Base-by-base conservation (phyloP, 2,329 filamentous ascomycete genomes). In the Pseudogymnoascus sp. region DNA sequence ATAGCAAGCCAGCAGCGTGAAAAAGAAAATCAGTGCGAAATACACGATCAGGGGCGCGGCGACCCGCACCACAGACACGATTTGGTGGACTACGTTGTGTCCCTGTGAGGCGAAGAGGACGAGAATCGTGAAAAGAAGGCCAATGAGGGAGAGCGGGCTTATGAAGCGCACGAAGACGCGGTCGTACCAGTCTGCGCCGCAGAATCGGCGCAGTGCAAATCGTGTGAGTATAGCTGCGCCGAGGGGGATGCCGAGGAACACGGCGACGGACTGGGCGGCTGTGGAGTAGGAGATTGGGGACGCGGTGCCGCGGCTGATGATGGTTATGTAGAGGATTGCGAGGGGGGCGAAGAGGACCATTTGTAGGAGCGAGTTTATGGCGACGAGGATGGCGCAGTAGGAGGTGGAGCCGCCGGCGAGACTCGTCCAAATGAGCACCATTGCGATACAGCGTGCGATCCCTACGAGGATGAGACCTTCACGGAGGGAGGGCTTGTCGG, bases 91-190 rank as follows among this genome's bases (percentile, higher is more conserved):
- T 1, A 94, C 90, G 59, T 86, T 85, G 21, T 77, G 76, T 2
- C 91, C 91, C 71, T 96, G 91, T 0, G 87, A 90, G 0, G 89
- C 91, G 71, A 96, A 96, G 2, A 96, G 80, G 0, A 96, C 86
- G 5, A 94, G 74, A 67, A 96, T 94, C 1, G 91, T 96, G 77
- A 92, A 96, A 0, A 96, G 77, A 4, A 97, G 80, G 0, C 91
- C 92, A 66, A 96, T 84, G 2, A 96, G 80, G 0, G 90, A 93
- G 80, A 84, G 88, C 0, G 91, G 92, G 0, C 85, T 82, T 2
- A 85, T 78, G 71, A 82, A 86, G 35, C 81, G 83, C n/a, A 96
- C 72, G 72, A 96, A 94, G 2, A 82, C 78, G 2, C 77, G 71
- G 38, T 90, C 80, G 71, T 92, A 96, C 79, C 83, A 87, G 0